Percentiles rank a stretch among this genome's conserved stretches.
Evolutionary conservation across 805 yeast genomes (phyloP).

Genomic region (Candida morakotiae): DNA sequence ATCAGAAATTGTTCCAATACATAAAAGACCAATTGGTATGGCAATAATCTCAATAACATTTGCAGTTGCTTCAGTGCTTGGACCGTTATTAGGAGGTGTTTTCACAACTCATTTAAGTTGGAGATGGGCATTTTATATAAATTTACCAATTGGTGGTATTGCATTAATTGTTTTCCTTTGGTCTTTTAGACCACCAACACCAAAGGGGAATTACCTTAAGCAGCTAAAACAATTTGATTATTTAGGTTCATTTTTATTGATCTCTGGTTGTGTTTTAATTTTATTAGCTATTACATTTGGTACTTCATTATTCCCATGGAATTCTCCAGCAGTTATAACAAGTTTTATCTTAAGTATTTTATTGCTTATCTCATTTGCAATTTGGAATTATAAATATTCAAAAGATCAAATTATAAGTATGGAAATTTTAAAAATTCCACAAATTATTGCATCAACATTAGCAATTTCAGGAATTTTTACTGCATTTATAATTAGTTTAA

Average conservation of each 20-base stretch:
- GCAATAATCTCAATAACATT: slow-evolving; percentile 48
- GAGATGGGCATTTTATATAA: slow-evolving; percentile 59
- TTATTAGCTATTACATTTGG: slow-evolving; percentile 61
- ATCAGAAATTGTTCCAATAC: slow-evolving; percentile 52
- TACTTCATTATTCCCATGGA: slow-evolving; percentile 48
- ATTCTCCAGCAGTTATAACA: slow-evolving; percentile 32
- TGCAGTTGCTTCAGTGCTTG: slow-evolving; percentile 48
- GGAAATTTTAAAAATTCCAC: slow-evolving; percentile 35
- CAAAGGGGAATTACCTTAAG: slow-evolving; percentile 31
- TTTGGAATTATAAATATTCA: slow-evolving; percentile 41
- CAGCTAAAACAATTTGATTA: slow-evolving; percentile 49
- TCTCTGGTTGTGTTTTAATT: slow-evolving; percentile 46
- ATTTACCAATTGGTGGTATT: slow-evolving; percentile 40
- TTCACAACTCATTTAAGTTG: slow-evolving; percentile 42
- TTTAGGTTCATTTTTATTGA: slow-evolving; percentile 45
- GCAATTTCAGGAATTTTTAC: slow-evolving; percentile 27
- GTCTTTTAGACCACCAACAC: slow-evolving; percentile 44
- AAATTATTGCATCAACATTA: slow-evolving; percentile 35
- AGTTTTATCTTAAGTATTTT: slow-evolving; percentile 32
- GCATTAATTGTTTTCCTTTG: slow-evolving; percentile 24
- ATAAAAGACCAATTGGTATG: slow-evolving; percentile 50
- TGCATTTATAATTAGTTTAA: slow-evolving; percentile 31
- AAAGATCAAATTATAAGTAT: slow-evolving; percentile 42
- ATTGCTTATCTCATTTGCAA: slow-evolving; percentile 32
- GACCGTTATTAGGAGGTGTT: slow-evolving; percentile 53